Evolutionary conservation across 1,284 basidiomycete genomes (phyloP), one percentile per base, ranked within the genome.

Genomic region (Tranzscheliella williamsii): DNA sequence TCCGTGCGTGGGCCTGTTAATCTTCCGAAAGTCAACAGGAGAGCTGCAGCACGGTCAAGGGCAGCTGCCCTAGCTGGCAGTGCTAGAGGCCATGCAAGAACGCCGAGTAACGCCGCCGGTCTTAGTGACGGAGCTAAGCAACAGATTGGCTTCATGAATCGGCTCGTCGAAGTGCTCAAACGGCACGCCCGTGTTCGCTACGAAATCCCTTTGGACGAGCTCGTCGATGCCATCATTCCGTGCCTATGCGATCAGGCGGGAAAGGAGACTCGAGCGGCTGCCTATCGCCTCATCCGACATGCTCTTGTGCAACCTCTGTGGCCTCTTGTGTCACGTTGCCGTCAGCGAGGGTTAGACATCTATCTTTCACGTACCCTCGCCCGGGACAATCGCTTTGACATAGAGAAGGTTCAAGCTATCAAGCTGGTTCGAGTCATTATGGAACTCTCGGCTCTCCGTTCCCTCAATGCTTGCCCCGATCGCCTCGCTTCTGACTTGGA

Each of bases 391-490:
- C 89, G 91, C 70, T 82, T 87, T 64, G 84, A 87, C 1, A 82
- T 87, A 2, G 94, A 98, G 80, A 89, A 92, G 72, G 90, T 96
- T 74, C 92, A 97, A 76, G 91, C 85, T n/a, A 85, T 99, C 67
- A 90, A 91, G 58, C 84, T 97, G 17, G 84, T 97, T 37, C 87
- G 94, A n/a, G 81, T 86, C 2, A 84, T 93, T 31, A 84, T 93
- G 17, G 85, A 88, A 67, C 49, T 69, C 8, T 41, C 38, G 8
- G 58, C 54, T 1, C 41, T 55, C 24, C 61, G 43, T 40, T 47
- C 52, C 27, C 43, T 46, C 53, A 43, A 29, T 43, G 42, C 24
- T 8, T 48, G 54, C 21, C 57, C 55, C 15, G 61, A 67, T 24
- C 85, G 21, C 77, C 88, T 41, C 15, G 39, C 52, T 8, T 38